phyloP scores from a whole-genome alignment of 139 green algal genomes.

The Auxenochlorella pyrenoidosa region DNA sequence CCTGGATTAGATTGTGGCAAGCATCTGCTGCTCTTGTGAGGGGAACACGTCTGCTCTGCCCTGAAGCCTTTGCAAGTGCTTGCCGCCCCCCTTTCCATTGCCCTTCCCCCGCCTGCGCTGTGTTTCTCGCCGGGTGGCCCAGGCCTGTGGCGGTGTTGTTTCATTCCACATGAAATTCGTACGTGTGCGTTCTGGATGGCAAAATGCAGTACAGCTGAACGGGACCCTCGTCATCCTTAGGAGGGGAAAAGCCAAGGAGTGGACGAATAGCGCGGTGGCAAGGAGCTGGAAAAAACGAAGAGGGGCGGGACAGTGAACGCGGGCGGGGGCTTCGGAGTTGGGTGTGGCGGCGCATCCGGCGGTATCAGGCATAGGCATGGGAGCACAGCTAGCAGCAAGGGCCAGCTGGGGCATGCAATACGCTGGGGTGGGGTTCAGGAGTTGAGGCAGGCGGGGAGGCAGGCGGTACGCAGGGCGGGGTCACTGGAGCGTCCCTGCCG shows the following conservation, averaged over 20 bases:
- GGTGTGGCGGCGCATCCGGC: not conserved
- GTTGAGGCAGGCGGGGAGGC: not conserved
- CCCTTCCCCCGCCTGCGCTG: too few relatives aligned
- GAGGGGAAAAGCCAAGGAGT: conserved; percentile 5
- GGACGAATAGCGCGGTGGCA: not conserved
- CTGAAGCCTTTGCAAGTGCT: too few relatives aligned
- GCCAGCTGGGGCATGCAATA: not conserved
- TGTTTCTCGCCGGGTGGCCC: too few relatives aligned
- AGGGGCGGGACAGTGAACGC: not conserved
- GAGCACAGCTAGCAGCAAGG: not conserved
- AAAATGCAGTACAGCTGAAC: not conserved
- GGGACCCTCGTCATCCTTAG: not conserved
- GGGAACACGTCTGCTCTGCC: too few relatives aligned
- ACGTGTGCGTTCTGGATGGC: too few relatives aligned
- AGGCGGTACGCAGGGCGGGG: too few relatives aligned
- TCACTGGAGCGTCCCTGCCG: too few relatives aligned
- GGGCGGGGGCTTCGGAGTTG: not conserved
- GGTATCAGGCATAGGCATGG: not conserved
- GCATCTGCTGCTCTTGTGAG: too few relatives aligned
- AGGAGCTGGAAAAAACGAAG: not conserved
- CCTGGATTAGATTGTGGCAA: too few relatives aligned
- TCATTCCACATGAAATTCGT: too few relatives aligned
- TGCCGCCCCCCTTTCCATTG: too few relatives aligned
- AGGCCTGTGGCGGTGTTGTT: too few relatives aligned
- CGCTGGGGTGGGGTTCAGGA: not conserved